A percentile compares a stretch with the other conserved stretches of the same genome.
These are phyloP conservation scores for Orbilia oligospora DNA, from an alignment of 2,329 filamentous ascomycete genomes.

Conservation along the genomic window DNA sequence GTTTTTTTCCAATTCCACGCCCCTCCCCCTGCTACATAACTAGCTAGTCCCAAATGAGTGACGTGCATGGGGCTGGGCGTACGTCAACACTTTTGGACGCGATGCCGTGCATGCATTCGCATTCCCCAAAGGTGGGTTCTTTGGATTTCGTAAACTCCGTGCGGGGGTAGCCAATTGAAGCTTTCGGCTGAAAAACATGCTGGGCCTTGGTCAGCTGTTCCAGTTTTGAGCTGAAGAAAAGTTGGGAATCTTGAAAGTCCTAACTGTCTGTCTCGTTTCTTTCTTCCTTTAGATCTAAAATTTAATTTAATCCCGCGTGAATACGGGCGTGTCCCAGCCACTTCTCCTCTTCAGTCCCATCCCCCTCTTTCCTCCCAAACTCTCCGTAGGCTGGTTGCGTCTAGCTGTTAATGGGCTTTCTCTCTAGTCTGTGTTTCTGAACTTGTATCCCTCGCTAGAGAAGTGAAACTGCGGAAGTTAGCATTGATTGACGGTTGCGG, in stretches of 20 bases:
- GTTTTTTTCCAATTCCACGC: not conserved
- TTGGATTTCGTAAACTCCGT: slow-evolving; percentile 52
- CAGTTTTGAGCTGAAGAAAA: slow-evolving; percentile 13
- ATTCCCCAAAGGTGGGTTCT: slow-evolving; percentile 1
- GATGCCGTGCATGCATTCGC: slow-evolving; percentile 23
- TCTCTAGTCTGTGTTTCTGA: slow-evolving; percentile 28
- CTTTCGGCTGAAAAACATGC: slow-evolving; percentile 28
- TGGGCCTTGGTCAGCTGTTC: not conserved
- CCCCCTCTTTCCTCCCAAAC: not conserved
- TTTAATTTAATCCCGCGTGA: slow-evolving; percentile 9
- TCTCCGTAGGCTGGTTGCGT: slow-evolving; percentile 8
- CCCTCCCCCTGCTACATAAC: too few relatives aligned
- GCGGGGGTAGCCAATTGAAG: slow-evolving; percentile 34
- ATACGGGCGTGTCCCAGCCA: slow-evolving; percentile 38
- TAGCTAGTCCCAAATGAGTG: not conserved
- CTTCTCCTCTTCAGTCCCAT: slow-evolving; percentile 4
- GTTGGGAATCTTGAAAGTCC: not conserved
- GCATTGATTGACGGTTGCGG: not conserved
- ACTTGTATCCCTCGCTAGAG: not conserved
- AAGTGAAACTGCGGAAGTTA: not conserved
- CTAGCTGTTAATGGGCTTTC: slow-evolving; percentile 10
- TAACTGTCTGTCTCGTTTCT: not conserved
- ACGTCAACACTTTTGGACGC: slow-evolving; percentile 45
- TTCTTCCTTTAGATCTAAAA: not conserved
- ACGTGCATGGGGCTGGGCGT: slow-evolving; percentile 46